Evolutionary conservation across 345 rosid species (phyloP).

Genomic region (Limnanthes douglasii): DNA sequence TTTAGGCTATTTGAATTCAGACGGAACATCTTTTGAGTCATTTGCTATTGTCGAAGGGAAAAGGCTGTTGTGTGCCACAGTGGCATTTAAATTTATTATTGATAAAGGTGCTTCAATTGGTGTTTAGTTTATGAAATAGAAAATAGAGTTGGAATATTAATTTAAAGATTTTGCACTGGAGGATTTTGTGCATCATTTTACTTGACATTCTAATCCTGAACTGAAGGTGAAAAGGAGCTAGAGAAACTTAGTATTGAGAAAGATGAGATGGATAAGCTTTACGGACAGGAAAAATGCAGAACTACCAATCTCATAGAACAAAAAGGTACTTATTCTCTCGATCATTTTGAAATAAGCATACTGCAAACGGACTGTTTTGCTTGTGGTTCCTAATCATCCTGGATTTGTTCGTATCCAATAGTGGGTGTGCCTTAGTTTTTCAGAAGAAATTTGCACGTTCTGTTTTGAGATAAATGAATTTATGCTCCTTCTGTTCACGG

Average conservation of each 20-base stretch:
- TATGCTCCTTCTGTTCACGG: no score
- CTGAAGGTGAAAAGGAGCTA: constrained; percentile 51
- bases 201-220: constrained; percentile 7
- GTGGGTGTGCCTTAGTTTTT: not conserved
- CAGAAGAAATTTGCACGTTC: constrained; percentile 2
- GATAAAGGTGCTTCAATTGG: constrained; percentile 1
- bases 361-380: constrained; percentile 1
- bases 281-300: constrained; percentile 28
- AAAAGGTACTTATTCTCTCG: constrained; percentile 30
- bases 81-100: not conserved
- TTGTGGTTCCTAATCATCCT: not conserved
- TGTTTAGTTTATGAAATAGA: no score
- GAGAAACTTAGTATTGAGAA: constrained; percentile 43
- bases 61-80: no score
- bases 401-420: not conserved
- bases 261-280: constrained; percentile 34
- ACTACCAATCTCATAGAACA: constrained; percentile 35
- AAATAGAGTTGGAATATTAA: no score
- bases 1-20: not conserved
- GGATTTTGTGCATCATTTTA: not conserved
- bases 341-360: constrained; percentile 1
- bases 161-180: not conserved
- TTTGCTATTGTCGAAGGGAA: not conserved
- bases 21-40: constrained; percentile 4
- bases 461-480: not conserved